Evolutionary conservation across 805 yeast genomes (phyloP), one percentile per base, ranked within the genome.

Genomic region (Pichia cephalocereana): DNA sequence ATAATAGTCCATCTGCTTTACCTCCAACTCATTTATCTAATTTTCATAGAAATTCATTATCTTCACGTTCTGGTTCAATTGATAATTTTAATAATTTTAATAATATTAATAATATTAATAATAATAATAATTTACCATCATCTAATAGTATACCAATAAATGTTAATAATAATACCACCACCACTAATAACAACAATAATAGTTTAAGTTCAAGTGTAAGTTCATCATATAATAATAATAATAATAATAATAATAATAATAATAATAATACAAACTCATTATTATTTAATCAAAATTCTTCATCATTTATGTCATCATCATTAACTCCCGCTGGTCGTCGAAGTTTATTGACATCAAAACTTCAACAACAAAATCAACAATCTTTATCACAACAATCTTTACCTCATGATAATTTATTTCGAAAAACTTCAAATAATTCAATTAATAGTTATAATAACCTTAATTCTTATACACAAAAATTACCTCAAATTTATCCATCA

Each of bases 1-100:
- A 59, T 32, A 48, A 69, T 66, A 51, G 65, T 59, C 60, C 70
- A 40, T 55, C 64, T 27, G 63, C 64, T 19, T 54, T 61, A 43
- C 65, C 67, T 26, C 64, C 65, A 17, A 28, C 50, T 28, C 57
- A 48, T 42, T 18, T 56, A 4, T 44, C 61, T 10, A 52, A 58
- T 17, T 43, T 52, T 41, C 63, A 58, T 38, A 48, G 56, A 44
- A 57, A 56, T 45, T 61, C 65, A 30, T 54, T 57, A 30, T 53
- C 57, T 44, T 54, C 64, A 15, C 49, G 64, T 38, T 55, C 64
- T 3, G 58, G 57, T 19, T 61, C 64, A 6, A 46, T 58, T 18
- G 64, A 59, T 28, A 41, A 39, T 38, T 27, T 43, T 7, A 44
- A 44, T 26, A 27, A 17, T 11, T 41, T 9, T 19, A 39, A 27